Conservation (phyloP, 352 stramenopile genomes). For the Phytophthora melonis region DNA sequence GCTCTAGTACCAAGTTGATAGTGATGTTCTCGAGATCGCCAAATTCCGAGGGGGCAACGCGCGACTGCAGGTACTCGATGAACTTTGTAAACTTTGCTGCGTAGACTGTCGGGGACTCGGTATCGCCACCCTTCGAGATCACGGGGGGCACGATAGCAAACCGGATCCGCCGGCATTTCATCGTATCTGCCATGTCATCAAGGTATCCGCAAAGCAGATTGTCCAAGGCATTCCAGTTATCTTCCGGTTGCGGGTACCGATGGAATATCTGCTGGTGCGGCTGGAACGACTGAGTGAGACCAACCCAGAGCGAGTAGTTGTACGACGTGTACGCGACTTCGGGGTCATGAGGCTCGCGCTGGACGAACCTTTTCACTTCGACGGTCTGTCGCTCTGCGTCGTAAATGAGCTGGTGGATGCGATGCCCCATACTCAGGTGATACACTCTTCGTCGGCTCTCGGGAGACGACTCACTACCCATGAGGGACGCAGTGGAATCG, state of each 20-base stretch:
- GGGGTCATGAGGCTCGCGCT: conserved; percentile 48
- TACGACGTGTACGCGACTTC: conserved; percentile 61
- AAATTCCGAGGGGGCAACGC: conserved; percentile 59
- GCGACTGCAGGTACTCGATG: conserved; percentile 71
- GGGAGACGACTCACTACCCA: conserved; percentile 30
- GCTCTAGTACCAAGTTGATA: conserved; percentile 53
- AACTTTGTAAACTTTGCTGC: conserved; percentile 67
- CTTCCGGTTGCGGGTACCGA: conserved; percentile 70
- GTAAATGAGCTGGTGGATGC: conserved; percentile 85
- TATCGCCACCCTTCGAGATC: conserved; percentile 1
- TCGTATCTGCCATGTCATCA: conserved; percentile 76
- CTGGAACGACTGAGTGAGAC: conserved; percentile 71
- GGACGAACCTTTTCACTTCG: conserved; percentile 82
- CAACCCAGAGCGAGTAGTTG: conserved; percentile 79
- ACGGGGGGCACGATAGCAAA: conserved; percentile 70
- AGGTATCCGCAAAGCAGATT: conserved; percentile 82
- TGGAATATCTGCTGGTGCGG: conserved; percentile 79
- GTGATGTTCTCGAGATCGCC: conserved; percentile 58
- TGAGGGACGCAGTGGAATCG: conserved; percentile 43
- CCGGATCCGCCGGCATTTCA: conserved; percentile 76
- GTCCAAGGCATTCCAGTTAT: conserved; percentile 84
- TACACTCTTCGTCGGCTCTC: conserved; percentile 51
- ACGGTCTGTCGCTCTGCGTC: conserved; percentile 77
- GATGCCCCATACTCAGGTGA: conserved; percentile 82
- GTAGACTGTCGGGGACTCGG: conserved; percentile 39